These are phyloP conservation scores for Debaryomyces sp. DNA, from an alignment of 1,139 yeast genomes.

Conservation along the genomic window DNA sequence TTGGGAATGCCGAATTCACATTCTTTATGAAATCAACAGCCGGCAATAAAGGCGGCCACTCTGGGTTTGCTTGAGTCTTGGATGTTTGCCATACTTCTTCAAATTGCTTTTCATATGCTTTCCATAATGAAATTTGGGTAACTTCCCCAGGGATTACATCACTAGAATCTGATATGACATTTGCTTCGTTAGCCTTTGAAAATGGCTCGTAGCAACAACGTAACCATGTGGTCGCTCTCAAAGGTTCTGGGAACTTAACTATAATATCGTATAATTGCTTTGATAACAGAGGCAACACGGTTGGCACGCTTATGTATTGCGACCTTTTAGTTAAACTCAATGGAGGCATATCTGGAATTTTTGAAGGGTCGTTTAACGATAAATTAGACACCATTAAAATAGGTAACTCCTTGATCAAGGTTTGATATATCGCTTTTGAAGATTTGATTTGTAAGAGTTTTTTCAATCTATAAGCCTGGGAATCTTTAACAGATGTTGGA, in stretches of 20 bases:
- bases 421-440: constrained; percentile 42
- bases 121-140: constrained; percentile 95
- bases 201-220: constrained; percentile 84
- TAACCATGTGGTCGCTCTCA: constrained; percentile 93
- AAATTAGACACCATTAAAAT: constrained; percentile 52
- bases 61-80: constrained; percentile 41
- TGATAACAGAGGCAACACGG: constrained; percentile 59
- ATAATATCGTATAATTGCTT: constrained; percentile 63
- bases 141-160: constrained; percentile 66
- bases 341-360: constrained; percentile 24
- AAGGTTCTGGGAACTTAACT: constrained; percentile 75
- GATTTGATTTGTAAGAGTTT: constrained; percentile 34
- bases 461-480: constrained; percentile 36
- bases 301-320: constrained; percentile 51
- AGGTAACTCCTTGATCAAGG: constrained; percentile 61
- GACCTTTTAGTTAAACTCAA: constrained; percentile 38
- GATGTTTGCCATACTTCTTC: constrained; percentile 42
- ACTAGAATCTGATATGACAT: constrained; percentile 20
- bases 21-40: constrained; percentile 97
- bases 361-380: constrained; percentile 27
- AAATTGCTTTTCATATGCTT: constrained; percentile 88
- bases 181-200: constrained; percentile 23
- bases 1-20: constrained; percentile 88
- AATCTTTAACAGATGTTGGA: constrained; percentile 32
- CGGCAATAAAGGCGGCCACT: constrained; percentile 69